Evolutionary conservation across 2,329 filamentous ascomycete genomes (phyloP), one percentile per base, ranked within the genome.

Genomic region (Claviceps purpurea): DNA sequence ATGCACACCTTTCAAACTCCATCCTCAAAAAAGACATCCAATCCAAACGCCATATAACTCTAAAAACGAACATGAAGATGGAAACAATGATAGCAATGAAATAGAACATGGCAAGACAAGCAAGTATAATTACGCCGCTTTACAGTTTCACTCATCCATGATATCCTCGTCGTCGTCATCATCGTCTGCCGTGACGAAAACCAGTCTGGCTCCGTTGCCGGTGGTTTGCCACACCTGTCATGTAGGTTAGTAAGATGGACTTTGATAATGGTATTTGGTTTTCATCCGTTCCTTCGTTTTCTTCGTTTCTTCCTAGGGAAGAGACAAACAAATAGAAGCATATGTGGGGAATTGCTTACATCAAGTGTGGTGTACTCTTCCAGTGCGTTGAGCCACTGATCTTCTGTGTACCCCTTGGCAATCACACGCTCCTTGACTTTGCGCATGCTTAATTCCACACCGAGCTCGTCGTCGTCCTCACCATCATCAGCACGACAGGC

Each of bases 331-430:
- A 11, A 16, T 45, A 5, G 24, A 26, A 26, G 13, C 26, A 26
- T 50, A 8, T 47, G 22, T 38, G 8, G 34, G 16, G 34, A 30
- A n/a, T n/a, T 18, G 43, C 90, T 88, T 74, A 97, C 93, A 73
- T 95, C 87, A 55, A 95, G 72, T 58, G 79, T 74, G 2, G 87
- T 84, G 69, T 98, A 97, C 73, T 95, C 91, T 56, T 95, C 85
- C 64, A 98, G 76, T 20, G 90, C 85, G 59, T 79, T 79, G 62
- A 87, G 77, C 72, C 95, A 89, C 68, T 98, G 90, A 68, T 97
- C 89, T 58, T 89, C 85, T 0, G 91, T 98, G 68, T 96, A 98
- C 2, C 93, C 93, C 77, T 95, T 96, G 50, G 90, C 93, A 61
- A 97, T 77, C 34, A 98, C 89, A 58, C 93, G 75, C 69, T 96